Percentiles rank a stretch among this genome's conserved stretches.
Conservation (phyloP, 2,329 filamentous ascomycete species). For the Incumbomyces delicatus region DNA sequence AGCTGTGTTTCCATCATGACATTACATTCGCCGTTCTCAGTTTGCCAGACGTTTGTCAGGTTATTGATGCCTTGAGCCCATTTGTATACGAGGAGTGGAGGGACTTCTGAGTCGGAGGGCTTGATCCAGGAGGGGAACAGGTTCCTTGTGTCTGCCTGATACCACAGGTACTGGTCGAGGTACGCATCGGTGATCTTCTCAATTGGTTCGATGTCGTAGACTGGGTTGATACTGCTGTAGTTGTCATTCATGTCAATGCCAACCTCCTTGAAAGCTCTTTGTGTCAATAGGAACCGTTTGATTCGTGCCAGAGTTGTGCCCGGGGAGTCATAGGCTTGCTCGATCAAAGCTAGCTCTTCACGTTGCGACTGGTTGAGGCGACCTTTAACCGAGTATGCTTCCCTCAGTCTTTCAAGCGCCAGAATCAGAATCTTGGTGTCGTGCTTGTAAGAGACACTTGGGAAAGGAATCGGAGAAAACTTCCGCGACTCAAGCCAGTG, state of each 20-base stretch:
- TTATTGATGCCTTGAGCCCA: slow-evolving; percentile 99
- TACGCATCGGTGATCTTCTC: slow-evolving; percentile 99
- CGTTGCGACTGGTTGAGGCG: slow-evolving; percentile 94
- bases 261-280: slow-evolving; percentile 97
- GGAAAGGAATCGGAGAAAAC: slow-evolving; percentile 97
- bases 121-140: slow-evolving; percentile 99
- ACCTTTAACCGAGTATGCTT: slow-evolving; percentile 96
- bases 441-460: slow-evolving; percentile 97
- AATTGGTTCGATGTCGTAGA: slow-evolving; percentile 97
- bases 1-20: slow-evolving; percentile 97
- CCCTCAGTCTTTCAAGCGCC: slow-evolving; percentile 80
- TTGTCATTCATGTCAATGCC: slow-evolving; percentile 99
- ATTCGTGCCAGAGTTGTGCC: slow-evolving; percentile 92
- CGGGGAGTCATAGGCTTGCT: slow-evolving; percentile 96
- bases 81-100: slow-evolving; percentile 89
- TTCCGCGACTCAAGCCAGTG: slow-evolving; percentile 98
- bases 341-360: slow-evolving; percentile 90
- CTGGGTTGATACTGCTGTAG: slow-evolving; percentile 96
- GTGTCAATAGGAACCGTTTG: slow-evolving; percentile 93
- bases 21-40: slow-evolving; percentile 88
- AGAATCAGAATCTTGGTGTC: slow-evolving; percentile 98
- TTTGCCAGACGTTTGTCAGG: slow-evolving; percentile 87
- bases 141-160: slow-evolving; percentile 93
- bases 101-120: slow-evolving; percentile 94
- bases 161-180: slow-evolving; percentile 97